A percentile compares a stretch with the other conserved stretches of the same genome.
These are phyloP conservation scores for Endotrypanum monterogeii DNA, from an alignment of 208 protist species.

Conservation along the genomic window DNA sequence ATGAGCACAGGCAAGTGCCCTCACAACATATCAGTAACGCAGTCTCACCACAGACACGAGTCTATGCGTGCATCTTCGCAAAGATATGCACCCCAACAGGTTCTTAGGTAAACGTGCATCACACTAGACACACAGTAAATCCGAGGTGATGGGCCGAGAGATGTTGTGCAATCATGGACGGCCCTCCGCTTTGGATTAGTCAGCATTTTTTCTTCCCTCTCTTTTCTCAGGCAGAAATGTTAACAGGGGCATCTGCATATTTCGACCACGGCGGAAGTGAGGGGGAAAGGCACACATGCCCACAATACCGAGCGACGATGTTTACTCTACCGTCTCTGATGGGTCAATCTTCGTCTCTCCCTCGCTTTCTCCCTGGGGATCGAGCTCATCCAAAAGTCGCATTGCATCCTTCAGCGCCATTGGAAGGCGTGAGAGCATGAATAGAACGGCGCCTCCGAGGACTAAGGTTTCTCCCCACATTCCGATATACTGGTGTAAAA, in stretches of 20 bases:
- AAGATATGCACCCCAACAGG: background rate
- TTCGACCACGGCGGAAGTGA: background rate
- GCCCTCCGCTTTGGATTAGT: background rate
- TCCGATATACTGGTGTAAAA: constrained; percentile 68
- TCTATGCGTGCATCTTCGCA: background rate
- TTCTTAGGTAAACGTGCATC: background rate
- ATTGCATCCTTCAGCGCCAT: constrained; percentile 57
- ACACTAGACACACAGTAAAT: background rate
- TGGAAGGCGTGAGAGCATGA: constrained; percentile 71
- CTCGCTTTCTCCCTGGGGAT: constrained; percentile 46
- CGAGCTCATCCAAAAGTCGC: constrained; percentile 70
- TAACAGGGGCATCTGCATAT: background rate
- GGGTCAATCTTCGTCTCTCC: constrained; percentile 14
- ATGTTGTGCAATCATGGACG: background rate
- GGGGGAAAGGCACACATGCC: background rate
- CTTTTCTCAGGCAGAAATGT: background rate
- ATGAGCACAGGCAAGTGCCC: background rate
- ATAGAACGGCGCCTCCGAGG: constrained; percentile 46
- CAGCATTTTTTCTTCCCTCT: background rate
- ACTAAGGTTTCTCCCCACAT: constrained; percentile 78
- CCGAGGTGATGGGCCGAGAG: background rate
- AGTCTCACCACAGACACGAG: background rate
- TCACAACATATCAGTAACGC: background rate
- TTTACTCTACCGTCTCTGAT: constrained; percentile 1
- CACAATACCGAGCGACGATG: background rate